Percentiles rank a stretch among this genome's conserved stretches.
Conservation (phyloP, 768 basidiomycete genomes). For the Lactarius hengduanensis region DNA sequence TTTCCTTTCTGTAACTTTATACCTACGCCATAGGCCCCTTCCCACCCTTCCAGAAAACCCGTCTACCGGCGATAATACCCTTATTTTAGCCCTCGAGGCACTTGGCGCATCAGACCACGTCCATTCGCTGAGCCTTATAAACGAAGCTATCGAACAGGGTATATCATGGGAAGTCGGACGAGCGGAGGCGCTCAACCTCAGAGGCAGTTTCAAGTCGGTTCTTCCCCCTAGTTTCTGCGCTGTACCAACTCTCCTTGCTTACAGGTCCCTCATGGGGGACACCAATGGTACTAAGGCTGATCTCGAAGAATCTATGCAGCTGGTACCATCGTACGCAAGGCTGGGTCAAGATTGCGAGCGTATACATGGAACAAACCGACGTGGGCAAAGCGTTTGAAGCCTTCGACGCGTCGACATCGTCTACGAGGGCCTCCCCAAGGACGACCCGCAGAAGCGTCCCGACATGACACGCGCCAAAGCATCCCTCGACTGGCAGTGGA, state of each 20-base stretch:
- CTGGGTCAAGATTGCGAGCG: constrained; percentile 94
- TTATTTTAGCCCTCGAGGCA: constrained; percentile 77
- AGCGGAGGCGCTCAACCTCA: constrained; percentile 87
- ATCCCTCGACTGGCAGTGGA: too few relatives aligned
- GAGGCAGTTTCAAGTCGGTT: constrained; percentile 92
- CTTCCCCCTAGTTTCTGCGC: neutral
- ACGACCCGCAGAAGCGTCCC: too few relatives aligned
- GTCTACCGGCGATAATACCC: constrained; percentile 78
- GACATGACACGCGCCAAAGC: too few relatives aligned
- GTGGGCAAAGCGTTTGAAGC: constrained; percentile 80
- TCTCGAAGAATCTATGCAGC: constrained; percentile 68
- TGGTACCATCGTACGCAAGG: constrained; percentile 77
- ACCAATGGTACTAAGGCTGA: constrained; percentile 80
- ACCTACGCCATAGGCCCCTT: constrained; percentile 48
- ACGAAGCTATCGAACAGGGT: constrained; percentile 85
- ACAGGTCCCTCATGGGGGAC: constrained; percentile 86
- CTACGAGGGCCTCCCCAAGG: too few relatives aligned
- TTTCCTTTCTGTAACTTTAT: constrained; percentile 7
- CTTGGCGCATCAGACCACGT: constrained; percentile 81
- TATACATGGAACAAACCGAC: constrained; percentile 94
- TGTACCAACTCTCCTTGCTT: neutral
- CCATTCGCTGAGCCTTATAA: constrained; percentile 74
- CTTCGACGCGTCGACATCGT: too few relatives aligned
- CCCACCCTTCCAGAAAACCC: constrained; percentile 74
- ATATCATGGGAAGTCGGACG: constrained; percentile 71